Conservation (phyloP, 2,329 filamentous ascomycete species). For the Aschersonia sp. region DNA sequence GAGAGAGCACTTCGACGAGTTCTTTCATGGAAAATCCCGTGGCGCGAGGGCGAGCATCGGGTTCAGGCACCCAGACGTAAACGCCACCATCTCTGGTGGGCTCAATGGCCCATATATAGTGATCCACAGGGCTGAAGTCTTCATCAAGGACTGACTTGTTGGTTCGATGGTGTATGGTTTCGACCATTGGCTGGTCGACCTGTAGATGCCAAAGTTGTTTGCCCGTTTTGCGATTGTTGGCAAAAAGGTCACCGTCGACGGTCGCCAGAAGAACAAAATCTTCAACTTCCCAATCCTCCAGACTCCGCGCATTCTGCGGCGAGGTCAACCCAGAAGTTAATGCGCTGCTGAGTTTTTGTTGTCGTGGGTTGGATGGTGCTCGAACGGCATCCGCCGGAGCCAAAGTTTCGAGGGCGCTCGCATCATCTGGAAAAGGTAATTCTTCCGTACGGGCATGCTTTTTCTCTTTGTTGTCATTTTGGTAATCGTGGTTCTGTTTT, state of each 20-base stretch:
- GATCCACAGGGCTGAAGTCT: slow-evolving; percentile 55
- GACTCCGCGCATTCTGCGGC: slow-evolving; percentile 87
- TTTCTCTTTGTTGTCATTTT: slow-evolving; percentile 11
- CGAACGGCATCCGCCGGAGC: slow-evolving; percentile 92
- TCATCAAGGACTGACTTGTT: slow-evolving; percentile 49
- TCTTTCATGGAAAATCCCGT: slow-evolving; percentile 69
- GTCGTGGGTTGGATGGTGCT: slow-evolving; percentile 71
- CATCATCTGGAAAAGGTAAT: slow-evolving; percentile 42
- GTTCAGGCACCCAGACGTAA: slow-evolving; percentile 66
- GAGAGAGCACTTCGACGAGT: slow-evolving; percentile 69
- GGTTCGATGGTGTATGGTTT: slow-evolving; percentile 67
- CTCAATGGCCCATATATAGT: slow-evolving; percentile 92
- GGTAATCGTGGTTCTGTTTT: neutral
- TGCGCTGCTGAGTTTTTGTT: slow-evolving; percentile 37
- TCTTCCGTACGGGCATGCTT: slow-evolving; percentile 5
- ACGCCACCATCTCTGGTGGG: slow-evolving; percentile 76
- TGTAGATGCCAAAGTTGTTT: slow-evolving; percentile 74
- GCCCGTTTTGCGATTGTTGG: slow-evolving; percentile 77
- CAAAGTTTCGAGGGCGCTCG: slow-evolving; percentile 94
- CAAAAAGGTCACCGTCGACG: slow-evolving; percentile 93
- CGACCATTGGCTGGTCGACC: slow-evolving; percentile 75
- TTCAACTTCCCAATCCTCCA: slow-evolving; percentile 99
- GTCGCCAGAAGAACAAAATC: slow-evolving; percentile 99
- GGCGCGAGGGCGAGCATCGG: slow-evolving; percentile 44
- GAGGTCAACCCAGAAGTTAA: slow-evolving; percentile 53